These are phyloP conservation scores for Xerocomellus amylosporus DNA, from an alignment of 768 basidiomycete species.

Conservation along the genomic window DNA sequence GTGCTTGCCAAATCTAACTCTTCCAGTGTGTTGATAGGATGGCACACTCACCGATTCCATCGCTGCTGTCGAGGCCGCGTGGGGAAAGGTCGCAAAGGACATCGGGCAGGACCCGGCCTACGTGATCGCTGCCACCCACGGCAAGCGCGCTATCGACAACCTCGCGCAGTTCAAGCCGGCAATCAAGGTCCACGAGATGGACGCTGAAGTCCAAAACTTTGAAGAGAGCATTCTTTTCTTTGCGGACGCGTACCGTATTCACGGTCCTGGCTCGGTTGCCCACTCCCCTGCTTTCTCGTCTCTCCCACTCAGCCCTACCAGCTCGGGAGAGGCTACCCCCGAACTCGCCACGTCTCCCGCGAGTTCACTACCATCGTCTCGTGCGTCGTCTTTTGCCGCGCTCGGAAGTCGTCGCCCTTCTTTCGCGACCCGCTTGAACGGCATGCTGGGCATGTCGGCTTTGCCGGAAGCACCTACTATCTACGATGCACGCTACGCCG, in stretches of 20 bases:
- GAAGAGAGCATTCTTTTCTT: conserved; percentile 65
- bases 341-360: conserved; percentile 35
- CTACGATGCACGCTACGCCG: conserved; percentile 22
- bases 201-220: conserved; percentile 55
- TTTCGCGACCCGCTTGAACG: conserved; percentile 42
- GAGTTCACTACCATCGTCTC: conserved; percentile 42
- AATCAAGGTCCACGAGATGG: conserved; percentile 54
- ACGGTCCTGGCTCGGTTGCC: conserved; percentile 39
- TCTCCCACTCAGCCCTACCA: conserved; percentile 16
- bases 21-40: conserved; percentile 41
- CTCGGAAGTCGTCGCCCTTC: conserved; percentile 43
- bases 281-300: conserved; percentile 21
- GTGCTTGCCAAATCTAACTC: conserved; percentile 24
- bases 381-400: conserved; percentile 40
- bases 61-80: conserved; percentile 69
- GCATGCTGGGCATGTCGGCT: conserved; percentile 37
- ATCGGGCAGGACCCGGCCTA: conserved; percentile 64
- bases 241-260: conserved; percentile 54
- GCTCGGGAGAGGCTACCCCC: conserved; percentile 42
- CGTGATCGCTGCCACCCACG: conserved; percentile 75
- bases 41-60: conserved; percentile 76
- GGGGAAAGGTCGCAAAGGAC: conserved; percentile 69
- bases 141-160: conserved; percentile 76
- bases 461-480: conserved; percentile 31
- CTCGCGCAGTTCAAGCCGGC: conserved; percentile 58